Base-by-base conservation (phyloP, 495 filamentous ascomycete species). In the Tuber borchii region DNA sequence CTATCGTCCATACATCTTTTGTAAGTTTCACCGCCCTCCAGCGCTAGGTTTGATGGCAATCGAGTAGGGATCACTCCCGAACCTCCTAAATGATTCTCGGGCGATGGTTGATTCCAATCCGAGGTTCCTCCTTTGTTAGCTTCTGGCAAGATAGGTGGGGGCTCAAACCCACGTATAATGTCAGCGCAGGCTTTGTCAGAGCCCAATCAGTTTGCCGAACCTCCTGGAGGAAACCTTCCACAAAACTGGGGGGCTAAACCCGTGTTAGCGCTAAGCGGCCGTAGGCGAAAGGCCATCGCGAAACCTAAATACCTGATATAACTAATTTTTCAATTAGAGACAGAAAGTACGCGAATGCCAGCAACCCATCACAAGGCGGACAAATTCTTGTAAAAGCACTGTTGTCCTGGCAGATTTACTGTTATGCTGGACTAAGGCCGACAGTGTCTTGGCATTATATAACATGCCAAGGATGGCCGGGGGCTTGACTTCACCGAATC, bases 361-460 rank as follows among this genome's bases (percentile, higher is more conserved):
- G 31, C n/a, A 65, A 34, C 14, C 14, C 26, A 65, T 65, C 12
- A 31, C 4, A 31, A 34, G 14, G 56, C 5, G 14, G 12, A 31
- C 56, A 34, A 34, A 65, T 65, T 34, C 20, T 56, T n/a, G 20
- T 26, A 10, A 43, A 43, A 43, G 42, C 42, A 12, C 9, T 43
- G 48, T 56, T 1, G 2, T 20, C 9, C 6, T 26, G 10, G 22
- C n/a, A 26, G 51, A 26, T 26, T 34, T 16, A 26, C 6, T 19
- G 56, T 12, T 6, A 2, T 19, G 14, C 16, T 17, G 4, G 14
- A 12, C 26, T 65, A 34, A 65, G 56, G 56, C 56, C 56, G 3
- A 65, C 56, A 31, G 56, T 65, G 56, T 34, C 56, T 65, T 65
- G 56, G 56, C 56, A 65, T 65, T 31, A 34, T 31, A 65, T 43